These are phyloP conservation scores for Blastomyces parvus DNA, from an alignment of 2,329 filamentous ascomycete species.

Conservation along the genomic window DNA sequence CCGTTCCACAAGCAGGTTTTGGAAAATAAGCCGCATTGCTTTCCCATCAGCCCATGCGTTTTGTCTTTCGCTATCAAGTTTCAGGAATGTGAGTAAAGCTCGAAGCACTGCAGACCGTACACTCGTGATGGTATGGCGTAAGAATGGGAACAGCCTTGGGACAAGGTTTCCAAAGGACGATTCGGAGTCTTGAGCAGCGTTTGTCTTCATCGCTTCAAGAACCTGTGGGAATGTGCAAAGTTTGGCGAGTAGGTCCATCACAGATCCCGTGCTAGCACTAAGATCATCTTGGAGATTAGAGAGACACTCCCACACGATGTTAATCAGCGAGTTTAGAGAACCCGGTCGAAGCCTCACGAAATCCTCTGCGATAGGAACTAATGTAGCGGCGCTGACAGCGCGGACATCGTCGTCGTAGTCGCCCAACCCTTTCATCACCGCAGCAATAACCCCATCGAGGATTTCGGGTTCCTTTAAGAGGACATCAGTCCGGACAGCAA, in stretches of 20 bases:
- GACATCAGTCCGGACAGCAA: conserved; percentile 87
- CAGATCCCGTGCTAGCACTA: conserved; percentile 91
- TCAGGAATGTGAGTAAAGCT: conserved; percentile 84
- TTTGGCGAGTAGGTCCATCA: conserved; percentile 96
- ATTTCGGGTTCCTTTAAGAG: conserved; percentile 73
- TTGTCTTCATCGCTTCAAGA: conserved; percentile 83
- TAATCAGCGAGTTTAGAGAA: conserved; percentile 71
- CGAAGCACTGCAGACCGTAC: conserved; percentile 89
- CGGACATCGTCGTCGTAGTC: conserved; percentile 93
- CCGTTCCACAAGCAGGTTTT: conserved; percentile 88
- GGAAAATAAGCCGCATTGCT: conserved; percentile 79
- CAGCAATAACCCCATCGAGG: conserved; percentile 83
- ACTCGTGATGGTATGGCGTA: conserved; percentile 93
- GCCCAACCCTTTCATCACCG: conserved; percentile 88
- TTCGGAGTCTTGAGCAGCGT: conserved; percentile 70
- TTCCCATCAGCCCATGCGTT: conserved; percentile 89
- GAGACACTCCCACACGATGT: conserved; percentile 94
- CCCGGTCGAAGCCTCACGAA: conserved; percentile 76
- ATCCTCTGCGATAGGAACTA: conserved; percentile 92
- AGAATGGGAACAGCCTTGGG: conserved; percentile 86
- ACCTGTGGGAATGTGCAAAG: conserved; percentile 92
- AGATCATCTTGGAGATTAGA: conserved; percentile 95
- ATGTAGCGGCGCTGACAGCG: conserved; percentile 90
- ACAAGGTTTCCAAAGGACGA: conserved; percentile 89
- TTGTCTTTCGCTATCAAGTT: conserved; percentile 67